Conservation (phyloP, 2,329 filamentous ascomycete genomes). For the Pseudogymnoascus sp. region DNA sequence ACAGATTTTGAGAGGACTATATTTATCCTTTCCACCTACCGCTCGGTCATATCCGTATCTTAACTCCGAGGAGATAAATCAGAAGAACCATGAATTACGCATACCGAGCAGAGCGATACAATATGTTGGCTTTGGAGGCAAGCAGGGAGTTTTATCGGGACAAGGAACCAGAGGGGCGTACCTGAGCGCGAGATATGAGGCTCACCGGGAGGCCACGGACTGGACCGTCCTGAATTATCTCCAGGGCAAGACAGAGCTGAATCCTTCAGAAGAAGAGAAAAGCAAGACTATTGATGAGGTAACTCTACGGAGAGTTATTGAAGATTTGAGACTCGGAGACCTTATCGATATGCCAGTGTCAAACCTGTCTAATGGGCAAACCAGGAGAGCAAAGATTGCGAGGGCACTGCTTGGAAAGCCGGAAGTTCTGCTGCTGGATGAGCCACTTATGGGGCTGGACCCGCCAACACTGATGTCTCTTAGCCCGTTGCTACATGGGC, state of each 20-base stretch:
- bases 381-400: slow-evolving; percentile 77
- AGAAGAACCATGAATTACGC: slow-evolving; percentile 42
- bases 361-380: slow-evolving; percentile 91
- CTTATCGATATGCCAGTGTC: slow-evolving; percentile 76
- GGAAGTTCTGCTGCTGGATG: slow-evolving; percentile 78
- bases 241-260: slow-evolving; percentile 73
- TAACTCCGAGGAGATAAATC: slow-evolving; percentile 44
- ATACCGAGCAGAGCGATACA: slow-evolving; percentile 63
- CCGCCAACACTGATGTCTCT: slow-evolving; percentile 69
- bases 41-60: slow-evolving; percentile 76
- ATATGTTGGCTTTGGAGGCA: slow-evolving; percentile 84
- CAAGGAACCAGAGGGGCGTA: slow-evolving; percentile 66
- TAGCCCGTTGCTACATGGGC: slow-evolving; percentile 59
- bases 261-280: slow-evolving; percentile 53
- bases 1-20: slow-evolving; percentile 66
- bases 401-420: slow-evolving; percentile 73
- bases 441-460: slow-evolving; percentile 94
- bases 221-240: slow-evolving; percentile 78
- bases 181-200: slow-evolving; percentile 85
- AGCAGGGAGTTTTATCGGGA: slow-evolving; percentile 50
- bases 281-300: slow-evolving; percentile 42
- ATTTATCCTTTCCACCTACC: slow-evolving; percentile 67
- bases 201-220: slow-evolving; percentile 75
- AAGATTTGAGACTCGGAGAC: slow-evolving; percentile 59
- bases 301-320: slow-evolving; percentile 55